phyloP scores from a whole-genome alignment of 2,329 filamentous ascomycete species.

The Cryphonectria carpinicola region DNA sequence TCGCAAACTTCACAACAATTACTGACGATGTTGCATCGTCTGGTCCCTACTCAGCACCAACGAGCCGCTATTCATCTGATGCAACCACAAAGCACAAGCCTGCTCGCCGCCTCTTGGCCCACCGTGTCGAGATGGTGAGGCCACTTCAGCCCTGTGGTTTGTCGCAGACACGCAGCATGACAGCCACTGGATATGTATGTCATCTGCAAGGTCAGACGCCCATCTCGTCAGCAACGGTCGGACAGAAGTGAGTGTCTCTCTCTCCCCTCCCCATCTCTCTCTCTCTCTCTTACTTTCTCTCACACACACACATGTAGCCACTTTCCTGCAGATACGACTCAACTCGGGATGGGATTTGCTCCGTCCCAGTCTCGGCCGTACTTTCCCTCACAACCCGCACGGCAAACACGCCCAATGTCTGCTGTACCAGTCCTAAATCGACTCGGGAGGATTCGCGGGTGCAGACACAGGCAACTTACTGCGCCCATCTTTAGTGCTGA shows the following conservation, averaged over 20 bases:
- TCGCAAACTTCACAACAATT: neutral
- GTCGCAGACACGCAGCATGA: neutral
- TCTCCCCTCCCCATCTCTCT: neutral
- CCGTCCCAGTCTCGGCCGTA: neutral
- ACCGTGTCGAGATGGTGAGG: neutral
- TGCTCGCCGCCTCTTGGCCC: neutral
- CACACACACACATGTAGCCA: neutral
- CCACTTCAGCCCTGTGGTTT: constrained; percentile 6
- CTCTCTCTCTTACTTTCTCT: no score
- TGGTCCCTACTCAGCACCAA: constrained; percentile 12
- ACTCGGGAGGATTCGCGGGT: neutral
- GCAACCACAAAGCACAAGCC: neutral
- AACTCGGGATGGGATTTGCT: neutral
- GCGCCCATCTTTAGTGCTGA: constrained; percentile 19
- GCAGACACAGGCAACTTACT: constrained; percentile 12
- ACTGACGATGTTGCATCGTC: neutral
- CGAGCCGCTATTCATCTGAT: neutral
- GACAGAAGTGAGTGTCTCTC: neutral
- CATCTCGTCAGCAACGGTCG: neutral
- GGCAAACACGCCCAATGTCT: neutral
- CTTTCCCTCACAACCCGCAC: neutral
- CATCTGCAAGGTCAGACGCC: constrained; percentile 6
- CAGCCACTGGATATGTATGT: constrained; percentile 4
- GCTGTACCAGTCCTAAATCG: neutral
- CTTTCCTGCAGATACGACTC: constrained; percentile 2